Evolutionary conservation across 164 flowering plant genomes (phyloP).

Genomic region (Vitis riparia): DNA sequence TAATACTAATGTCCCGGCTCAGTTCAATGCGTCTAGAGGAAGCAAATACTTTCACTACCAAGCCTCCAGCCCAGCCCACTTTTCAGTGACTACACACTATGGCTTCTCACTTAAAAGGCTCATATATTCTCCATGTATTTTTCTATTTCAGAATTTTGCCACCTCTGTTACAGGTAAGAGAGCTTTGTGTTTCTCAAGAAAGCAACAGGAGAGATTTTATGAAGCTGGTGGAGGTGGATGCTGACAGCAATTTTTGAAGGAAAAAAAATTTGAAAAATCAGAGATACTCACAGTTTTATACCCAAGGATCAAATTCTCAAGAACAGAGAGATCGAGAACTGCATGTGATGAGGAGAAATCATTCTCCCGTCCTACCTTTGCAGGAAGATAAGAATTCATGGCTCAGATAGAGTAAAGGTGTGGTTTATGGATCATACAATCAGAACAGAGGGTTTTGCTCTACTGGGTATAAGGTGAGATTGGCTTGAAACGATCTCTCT

Average conservation of each 20-base stretch:
- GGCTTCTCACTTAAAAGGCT: too few relatives aligned
- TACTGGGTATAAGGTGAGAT: slow-evolving; percentile 8
- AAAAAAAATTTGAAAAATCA: background rate
- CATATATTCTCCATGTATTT: too few relatives aligned
- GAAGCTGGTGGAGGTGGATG: slow-evolving; percentile 9
- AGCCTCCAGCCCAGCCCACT: too few relatives aligned
- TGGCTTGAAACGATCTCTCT: slow-evolving; percentile 2
- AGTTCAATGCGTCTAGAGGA: too few relatives aligned
- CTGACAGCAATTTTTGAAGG: background rate
- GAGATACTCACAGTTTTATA: slow-evolving; percentile 15
- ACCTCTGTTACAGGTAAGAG: too few relatives aligned
- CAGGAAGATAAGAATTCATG: slow-evolving; percentile 22
- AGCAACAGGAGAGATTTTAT: slow-evolving; percentile 3
- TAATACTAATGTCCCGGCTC: background rate
- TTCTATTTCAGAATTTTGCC: too few relatives aligned
- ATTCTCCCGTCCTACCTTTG: slow-evolving; percentile 14
- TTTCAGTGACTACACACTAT: too few relatives aligned
- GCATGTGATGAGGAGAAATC: slow-evolving; percentile 13
- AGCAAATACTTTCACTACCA: too few relatives aligned
- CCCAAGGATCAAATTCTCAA: slow-evolving; percentile 8
- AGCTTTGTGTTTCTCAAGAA: background rate
- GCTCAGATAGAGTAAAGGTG: slow-evolving; percentile 6
- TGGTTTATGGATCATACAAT: slow-evolving; percentile 7
- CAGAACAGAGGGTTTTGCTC: slow-evolving; percentile 13
- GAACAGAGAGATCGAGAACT: slow-evolving; percentile 12